These are phyloP conservation scores for Mucor plumbeus DNA, from an alignment of 371 early-diverging fungal genomes.

Conservation along the genomic window DNA sequence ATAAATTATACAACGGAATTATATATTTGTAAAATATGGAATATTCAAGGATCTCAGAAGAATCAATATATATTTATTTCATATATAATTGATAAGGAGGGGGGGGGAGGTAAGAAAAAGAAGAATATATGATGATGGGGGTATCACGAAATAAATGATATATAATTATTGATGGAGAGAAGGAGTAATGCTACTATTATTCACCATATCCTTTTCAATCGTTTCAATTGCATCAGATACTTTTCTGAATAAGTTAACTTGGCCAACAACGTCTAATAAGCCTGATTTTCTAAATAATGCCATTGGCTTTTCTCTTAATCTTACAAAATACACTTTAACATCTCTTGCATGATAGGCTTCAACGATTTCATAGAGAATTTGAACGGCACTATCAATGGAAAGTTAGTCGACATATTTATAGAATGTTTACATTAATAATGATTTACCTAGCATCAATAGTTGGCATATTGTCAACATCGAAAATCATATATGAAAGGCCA, in stretches of 20 bases:
- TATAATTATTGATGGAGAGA: background rate
- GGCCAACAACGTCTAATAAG: slow-evolving; percentile 66
- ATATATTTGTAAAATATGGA: background rate
- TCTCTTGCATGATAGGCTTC: slow-evolving; percentile 76
- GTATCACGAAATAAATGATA: slow-evolving; percentile 4
- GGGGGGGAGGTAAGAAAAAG: background rate
- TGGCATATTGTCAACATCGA: slow-evolving; percentile 90
- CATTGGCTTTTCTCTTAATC: slow-evolving; percentile 71
- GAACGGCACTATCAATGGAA: slow-evolving; percentile 68
- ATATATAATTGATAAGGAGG: background rate
- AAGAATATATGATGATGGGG: background rate
- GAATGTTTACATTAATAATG: too few species aligned
- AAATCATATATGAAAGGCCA: slow-evolving; percentile 76
- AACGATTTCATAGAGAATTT: slow-evolving; percentile 86
- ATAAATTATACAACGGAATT: background rate
- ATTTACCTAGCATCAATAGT: slow-evolving; percentile 83
- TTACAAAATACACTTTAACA: slow-evolving; percentile 87
- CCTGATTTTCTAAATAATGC: slow-evolving; percentile 74
- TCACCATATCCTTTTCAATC: slow-evolving; percentile 52
- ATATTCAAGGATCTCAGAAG: slow-evolving; percentile 4
- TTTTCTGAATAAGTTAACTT: slow-evolving; percentile 66
- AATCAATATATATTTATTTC: background rate
- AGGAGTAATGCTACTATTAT: background rate
- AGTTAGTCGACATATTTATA: too few species aligned
- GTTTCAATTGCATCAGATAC: slow-evolving; percentile 65